Evolutionary conservation across 345 rosid species (phyloP).

Genomic region (Brassica carinata): DNA sequence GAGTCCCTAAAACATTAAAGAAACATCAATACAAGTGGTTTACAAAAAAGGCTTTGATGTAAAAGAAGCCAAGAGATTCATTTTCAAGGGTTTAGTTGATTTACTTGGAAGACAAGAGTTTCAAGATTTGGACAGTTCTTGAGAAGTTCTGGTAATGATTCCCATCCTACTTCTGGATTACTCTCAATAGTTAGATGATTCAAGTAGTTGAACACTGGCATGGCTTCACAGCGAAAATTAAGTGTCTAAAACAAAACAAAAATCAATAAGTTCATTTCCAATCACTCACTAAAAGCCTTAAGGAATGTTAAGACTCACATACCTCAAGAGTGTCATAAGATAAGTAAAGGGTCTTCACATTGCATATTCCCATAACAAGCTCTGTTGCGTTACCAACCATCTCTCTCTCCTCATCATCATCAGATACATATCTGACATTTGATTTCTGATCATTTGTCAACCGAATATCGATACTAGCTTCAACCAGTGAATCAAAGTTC

Average conservation of each 20-base stretch:
- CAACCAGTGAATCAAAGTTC: conserved; percentile 14
- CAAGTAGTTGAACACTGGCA: conserved; percentile 24
- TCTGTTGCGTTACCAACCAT: conserved; percentile 17
- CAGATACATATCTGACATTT: conserved; percentile 5
- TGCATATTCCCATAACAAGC: conserved; percentile 33
- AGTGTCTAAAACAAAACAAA: conserved; percentile 24
- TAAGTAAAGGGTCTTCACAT: conserved; percentile 36
- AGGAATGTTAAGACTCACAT: neutral
- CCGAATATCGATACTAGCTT: conserved; percentile 23
- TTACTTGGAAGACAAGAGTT: neutral
- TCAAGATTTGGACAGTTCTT: neutral
- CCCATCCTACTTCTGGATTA: conserved; percentile 32
- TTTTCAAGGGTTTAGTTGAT: neutral
- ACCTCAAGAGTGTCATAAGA: conserved; percentile 36
- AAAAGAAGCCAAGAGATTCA: neutral
- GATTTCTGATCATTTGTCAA: conserved; percentile 21
- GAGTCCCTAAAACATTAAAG: neutral
- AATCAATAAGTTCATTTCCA: conserved; percentile 4
- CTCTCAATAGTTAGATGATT: conserved; percentile 27
- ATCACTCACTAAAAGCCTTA: neutral
- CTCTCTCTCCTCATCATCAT: conserved; percentile 11
- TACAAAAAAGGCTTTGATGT: neutral
- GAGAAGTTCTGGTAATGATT: conserved; percentile 7
- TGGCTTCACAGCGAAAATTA: conserved; percentile 22
- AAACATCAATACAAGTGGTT: neutral